Evolutionary conservation across 1,284 basidiomycete species (phyloP).

Genomic region (Cryptococcus neoformans): DNA sequence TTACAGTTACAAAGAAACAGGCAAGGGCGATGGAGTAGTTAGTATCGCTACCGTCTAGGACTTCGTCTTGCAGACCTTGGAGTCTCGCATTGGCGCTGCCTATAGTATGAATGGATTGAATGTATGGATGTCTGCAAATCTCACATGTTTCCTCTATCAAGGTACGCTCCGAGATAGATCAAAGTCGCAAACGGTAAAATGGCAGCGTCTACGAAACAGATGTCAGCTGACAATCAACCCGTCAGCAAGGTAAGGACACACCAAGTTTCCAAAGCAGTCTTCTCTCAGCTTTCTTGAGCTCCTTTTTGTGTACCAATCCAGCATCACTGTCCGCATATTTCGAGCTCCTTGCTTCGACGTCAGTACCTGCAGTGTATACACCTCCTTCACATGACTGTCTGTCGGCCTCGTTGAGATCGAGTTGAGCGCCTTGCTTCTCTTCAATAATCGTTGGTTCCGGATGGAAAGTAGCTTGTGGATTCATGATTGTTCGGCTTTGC

Average conservation of each 20-base stretch:
- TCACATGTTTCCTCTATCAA: conserved; percentile 48
- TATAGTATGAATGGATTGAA: not conserved
- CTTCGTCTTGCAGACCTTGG: conserved; percentile 40
- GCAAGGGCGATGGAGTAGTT: conserved; percentile 48
- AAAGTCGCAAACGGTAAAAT: not conserved
- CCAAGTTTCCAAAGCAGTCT: not conserved
- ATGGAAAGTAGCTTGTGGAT: too few species aligned
- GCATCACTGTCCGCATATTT: conserved; percentile 27
- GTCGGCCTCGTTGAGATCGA: too few species aligned
- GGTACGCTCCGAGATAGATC: conserved; percentile 51
- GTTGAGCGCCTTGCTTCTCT: too few species aligned
- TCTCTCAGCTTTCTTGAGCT: conserved; percentile 17
- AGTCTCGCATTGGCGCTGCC: conserved; percentile 42
- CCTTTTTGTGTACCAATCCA: conserved; percentile 29
- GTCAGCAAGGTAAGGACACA: not conserved
- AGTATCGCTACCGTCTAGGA: conserved; percentile 39
- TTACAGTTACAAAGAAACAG: conserved; percentile 46
- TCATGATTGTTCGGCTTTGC: too few species aligned
- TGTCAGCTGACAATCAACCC: conserved; percentile 10
- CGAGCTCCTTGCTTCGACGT: conserved; percentile 15
- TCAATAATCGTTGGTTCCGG: too few species aligned
- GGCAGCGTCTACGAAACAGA: conserved; percentile 10
- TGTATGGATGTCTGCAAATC: not conserved
- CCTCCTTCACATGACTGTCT: too few species aligned
- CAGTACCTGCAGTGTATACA: conserved; percentile 1